These are phyloP conservation scores for Trametes sp. DNA, from an alignment of 1,284 basidiomycete genomes.

Conservation along the genomic window DNA sequence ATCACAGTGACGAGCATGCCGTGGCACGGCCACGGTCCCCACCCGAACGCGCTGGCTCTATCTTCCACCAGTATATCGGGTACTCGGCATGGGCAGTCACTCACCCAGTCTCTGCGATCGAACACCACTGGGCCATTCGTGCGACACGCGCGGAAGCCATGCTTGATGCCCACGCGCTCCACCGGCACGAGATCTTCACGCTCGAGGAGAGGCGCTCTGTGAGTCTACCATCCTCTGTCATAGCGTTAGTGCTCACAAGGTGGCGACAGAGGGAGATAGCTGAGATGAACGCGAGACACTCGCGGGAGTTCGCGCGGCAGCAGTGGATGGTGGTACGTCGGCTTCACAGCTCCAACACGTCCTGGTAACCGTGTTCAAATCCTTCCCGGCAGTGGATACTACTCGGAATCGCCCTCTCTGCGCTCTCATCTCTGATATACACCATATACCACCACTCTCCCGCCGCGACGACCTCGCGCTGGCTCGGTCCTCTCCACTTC, in stretches of 20 bases:
- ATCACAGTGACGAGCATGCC: neutral
- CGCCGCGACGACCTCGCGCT: conserved; percentile 28
- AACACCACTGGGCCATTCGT: conserved; percentile 68
- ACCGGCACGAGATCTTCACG: conserved; percentile 54
- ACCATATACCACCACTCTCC: neutral
- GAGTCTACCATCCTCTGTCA: conserved; percentile 22
- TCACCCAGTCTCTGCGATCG: conserved; percentile 34
- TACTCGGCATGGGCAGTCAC: conserved; percentile 8
- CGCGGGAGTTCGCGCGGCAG: conserved; percentile 11
- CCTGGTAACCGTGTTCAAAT: too few relatives aligned
- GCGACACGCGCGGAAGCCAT: conserved; percentile 67
- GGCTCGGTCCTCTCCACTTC: conserved; percentile 57
- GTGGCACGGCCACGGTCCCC: neutral
- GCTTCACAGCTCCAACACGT: neutral
- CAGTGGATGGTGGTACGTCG: conserved; percentile 17
- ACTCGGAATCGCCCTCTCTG: neutral
- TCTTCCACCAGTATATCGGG: conserved; percentile 14
- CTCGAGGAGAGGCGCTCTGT: conserved; percentile 58
- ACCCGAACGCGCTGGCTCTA: neutral
- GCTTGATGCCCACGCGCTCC: conserved; percentile 53
- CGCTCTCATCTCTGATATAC: neutral
- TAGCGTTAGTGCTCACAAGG: neutral
- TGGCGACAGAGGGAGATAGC: conserved; percentile 18
- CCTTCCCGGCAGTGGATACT: conserved; percentile 13
- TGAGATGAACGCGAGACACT: conserved; percentile 8